Evolutionary conservation across 441 rosid species (phyloP).

Genomic region (Populus hybrid): DNA sequence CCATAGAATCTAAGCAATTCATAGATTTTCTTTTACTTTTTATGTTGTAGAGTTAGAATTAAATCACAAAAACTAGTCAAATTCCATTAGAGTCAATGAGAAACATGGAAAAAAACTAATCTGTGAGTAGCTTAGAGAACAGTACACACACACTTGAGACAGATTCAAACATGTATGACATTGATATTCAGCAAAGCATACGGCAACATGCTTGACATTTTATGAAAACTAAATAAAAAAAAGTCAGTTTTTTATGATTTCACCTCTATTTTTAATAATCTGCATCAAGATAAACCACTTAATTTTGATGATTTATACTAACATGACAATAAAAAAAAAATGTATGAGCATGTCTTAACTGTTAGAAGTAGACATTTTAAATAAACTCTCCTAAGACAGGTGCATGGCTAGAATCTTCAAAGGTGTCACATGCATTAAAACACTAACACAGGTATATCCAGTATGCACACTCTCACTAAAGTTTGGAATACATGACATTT

Average conservation of each 20-base stretch:
- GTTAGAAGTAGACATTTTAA: not conserved
- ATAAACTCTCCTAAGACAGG: not conserved
- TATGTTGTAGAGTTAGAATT: not conserved
- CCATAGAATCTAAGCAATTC: slow-evolving; percentile 11
- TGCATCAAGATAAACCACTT: not conserved
- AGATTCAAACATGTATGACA: not conserved
- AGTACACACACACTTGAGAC: not conserved
- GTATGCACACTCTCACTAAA: not conserved
- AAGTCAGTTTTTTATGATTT: not conserved
- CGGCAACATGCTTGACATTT: not conserved
- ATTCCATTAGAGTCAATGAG: not conserved
- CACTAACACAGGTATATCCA: not conserved
- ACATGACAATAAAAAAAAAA: not conserved
- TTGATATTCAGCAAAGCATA: not conserved
- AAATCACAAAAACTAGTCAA: not conserved
- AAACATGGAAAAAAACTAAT: not conserved
- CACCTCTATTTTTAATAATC: not conserved
- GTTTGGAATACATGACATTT: not conserved
- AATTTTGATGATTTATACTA: not conserved
- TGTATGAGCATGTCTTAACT: not conserved
- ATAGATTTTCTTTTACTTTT: not conserved
- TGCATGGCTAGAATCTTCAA: not conserved
- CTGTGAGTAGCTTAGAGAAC: not conserved
- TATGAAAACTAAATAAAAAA: not conserved
- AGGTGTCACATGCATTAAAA: not conserved